Percentiles rank a stretch among this genome's conserved stretches.
Conservation (phyloP, 2,329 filamentous ascomycete species). For the Arthrobotrys sinensis region DNA sequence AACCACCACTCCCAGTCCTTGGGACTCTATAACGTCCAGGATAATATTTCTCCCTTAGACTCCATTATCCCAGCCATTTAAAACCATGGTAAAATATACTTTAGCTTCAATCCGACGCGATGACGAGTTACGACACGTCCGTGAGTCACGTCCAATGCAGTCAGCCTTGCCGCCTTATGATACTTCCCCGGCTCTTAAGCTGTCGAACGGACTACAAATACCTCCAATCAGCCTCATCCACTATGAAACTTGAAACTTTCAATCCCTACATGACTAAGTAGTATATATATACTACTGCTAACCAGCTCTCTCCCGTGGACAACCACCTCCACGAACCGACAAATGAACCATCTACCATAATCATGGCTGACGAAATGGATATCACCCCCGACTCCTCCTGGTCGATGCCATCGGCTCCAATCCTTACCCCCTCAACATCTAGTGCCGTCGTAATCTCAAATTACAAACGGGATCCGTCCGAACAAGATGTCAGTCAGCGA, state of each 20-base stretch:
- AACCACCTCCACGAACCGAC: neutral
- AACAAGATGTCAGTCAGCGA: constrained; percentile 57
- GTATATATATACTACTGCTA: neutral
- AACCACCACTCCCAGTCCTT: no score
- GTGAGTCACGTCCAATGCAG: constrained; percentile 17
- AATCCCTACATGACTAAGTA: no score
- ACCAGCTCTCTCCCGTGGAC: neutral
- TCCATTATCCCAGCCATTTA: neutral
- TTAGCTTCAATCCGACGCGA: neutral
- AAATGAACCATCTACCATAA: constrained; percentile 8
- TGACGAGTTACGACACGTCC: constrained; percentile 1
- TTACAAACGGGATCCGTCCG: constrained; percentile 25
- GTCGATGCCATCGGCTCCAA: constrained; percentile 43
- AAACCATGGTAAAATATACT: no score
- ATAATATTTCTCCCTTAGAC: neutral
- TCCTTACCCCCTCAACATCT: constrained; percentile 43
- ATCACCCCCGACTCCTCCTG: constrained; percentile 42
- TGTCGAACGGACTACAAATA: neutral
- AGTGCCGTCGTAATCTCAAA: constrained; percentile 43
- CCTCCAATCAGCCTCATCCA: constrained; percentile 4
- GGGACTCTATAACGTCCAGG: neutral
- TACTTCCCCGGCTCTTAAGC: neutral
- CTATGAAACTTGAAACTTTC: no score
- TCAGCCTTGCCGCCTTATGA: constrained; percentile 25
- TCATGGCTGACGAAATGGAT: constrained; percentile 31